A percentile compares a stretch with the other conserved stretches of the same genome.
Evolutionary conservation across 345 rosid genomes (phyloP).

Genomic region (Salix exigua): DNA sequence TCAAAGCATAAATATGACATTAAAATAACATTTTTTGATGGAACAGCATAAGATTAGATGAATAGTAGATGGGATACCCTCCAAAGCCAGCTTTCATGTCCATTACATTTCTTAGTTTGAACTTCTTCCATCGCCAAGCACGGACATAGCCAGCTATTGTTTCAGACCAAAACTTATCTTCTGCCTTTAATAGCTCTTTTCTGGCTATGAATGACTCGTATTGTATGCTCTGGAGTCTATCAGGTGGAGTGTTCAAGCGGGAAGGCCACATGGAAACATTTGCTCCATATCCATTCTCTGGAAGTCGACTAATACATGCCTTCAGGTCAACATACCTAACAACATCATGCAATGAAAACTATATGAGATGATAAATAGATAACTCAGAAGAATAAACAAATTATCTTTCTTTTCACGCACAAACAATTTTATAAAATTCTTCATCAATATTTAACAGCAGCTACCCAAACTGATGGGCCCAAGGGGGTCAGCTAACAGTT

Average conservation of each 20-base stretch:
- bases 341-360: not conserved
- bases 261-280: slow-evolving; percentile 75
- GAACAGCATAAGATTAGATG: slow-evolving; percentile 9
- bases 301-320: slow-evolving; percentile 78
- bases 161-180: slow-evolving; percentile 86
- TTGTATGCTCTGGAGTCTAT: slow-evolving; percentile 81
- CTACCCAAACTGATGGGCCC: not conserved
- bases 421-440: not conserved
- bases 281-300: slow-evolving; percentile 83
- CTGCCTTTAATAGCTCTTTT: slow-evolving; percentile 85
- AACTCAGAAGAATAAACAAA: slow-evolving; percentile 3
- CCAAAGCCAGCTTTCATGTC: slow-evolving; percentile 98
- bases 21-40: not conserved
- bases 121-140: slow-evolving; percentile 73
- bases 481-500: not conserved
- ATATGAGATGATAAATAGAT: slow-evolving; percentile 8
- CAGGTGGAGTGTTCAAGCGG: slow-evolving; percentile 77
- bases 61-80: slow-evolving; percentile 49
- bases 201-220: slow-evolving; percentile 84
- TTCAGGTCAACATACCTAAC: slow-evolving; percentile 77
- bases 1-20: slow-evolving; percentile 11
- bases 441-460: not conserved
- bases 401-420: not conserved
- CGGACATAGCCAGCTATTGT: slow-evolving; percentile 69
- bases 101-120: slow-evolving; percentile 85